Evolutionary conservation across 2,329 filamentous ascomycete genomes (phyloP).

Genomic region (Talaromyces piceae): DNA sequence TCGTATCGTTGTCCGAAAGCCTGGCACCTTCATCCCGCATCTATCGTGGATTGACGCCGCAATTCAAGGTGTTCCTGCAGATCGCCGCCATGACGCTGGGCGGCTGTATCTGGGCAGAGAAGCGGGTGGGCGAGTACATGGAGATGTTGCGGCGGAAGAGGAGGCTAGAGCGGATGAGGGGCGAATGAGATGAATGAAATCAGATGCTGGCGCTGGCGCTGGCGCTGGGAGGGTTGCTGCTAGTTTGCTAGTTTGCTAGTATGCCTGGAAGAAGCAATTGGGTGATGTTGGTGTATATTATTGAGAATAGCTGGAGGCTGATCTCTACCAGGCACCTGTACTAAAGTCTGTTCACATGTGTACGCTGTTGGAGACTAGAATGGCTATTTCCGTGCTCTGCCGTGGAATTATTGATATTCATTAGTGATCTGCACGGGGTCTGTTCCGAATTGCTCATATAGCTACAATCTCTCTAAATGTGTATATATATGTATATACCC

Average conservation of each 20-base stretch:
- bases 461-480: too few species aligned
- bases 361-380: too few species aligned
- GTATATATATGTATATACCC: too few species aligned
- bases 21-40: slow-evolving; percentile 36
- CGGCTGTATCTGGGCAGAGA: slow-evolving; percentile 43
- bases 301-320: too few species aligned
- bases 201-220: neutral
- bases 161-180: slow-evolving; percentile 27
- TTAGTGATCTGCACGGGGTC: too few species aligned
- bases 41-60: slow-evolving; percentile 42
- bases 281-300: neutral
- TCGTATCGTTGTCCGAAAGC: slow-evolving; percentile 44
- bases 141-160: slow-evolving; percentile 34
- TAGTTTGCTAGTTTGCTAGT: neutral
- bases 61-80: slow-evolving; percentile 45
- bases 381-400: too few species aligned
- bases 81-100: slow-evolving; percentile 42
- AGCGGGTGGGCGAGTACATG: slow-evolving; percentile 39
- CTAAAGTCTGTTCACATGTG: too few species aligned
- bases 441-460: too few species aligned
- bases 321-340: too few species aligned
- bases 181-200: neutral
- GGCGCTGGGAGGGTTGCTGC: too few species aligned
- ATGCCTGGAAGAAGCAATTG: neutral
- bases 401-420: too few species aligned